Base-by-base conservation (phyloP, 352 stramenopile genomes). In the Peronospora destructor region DNA sequence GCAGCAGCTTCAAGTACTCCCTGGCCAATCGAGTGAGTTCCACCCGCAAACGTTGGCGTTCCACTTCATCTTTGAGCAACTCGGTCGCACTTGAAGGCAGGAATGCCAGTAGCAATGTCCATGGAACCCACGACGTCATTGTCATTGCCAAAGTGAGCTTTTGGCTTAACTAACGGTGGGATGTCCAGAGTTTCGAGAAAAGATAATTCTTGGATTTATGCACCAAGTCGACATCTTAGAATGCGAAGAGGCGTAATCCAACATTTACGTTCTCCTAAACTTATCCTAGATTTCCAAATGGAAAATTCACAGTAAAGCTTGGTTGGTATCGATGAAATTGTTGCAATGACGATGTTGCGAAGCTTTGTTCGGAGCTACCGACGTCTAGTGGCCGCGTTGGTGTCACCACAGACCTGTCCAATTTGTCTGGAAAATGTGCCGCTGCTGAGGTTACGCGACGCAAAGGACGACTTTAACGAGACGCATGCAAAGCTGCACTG, bases 351-450 rank as follows among this genome's bases (percentile, higher is more conserved):
- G 16, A 35, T 83, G 35, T 42, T 84, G 35, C 58, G 64, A 36
- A 40, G 62, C n/a, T 57, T 87, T 21, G 57, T 84, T 49, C 76
- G 73, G 43, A 56, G 71, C 29, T 82, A 73, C 33, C 62, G 71
- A 32, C 73, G 73, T 14, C 54, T 82, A 8, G 62, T 70, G 35
- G 73, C 73, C 44, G 72, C 76, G 37, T 48, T 87, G 16, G 52
- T 71, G 19, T 14, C 57, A 26, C 68, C 66, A 0, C 45, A 56
- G 34, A 50, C 25, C 40, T 87, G 76, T 44, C 69, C 72, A 32
- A 84, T 87, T 38, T 87, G 76, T 33, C 43, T 86, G 41, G 73
- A 88, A n/a, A 23, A 45, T 19, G 63, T 88, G 7, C 74, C 77
- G 0, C 47, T 79, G 41, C 45, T 79, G 26, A 55, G 41, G 14